A percentile compares a stretch with the other conserved stretches of the same genome.
These are phyloP conservation scores for Naganishia antarctica DNA, from an alignment of 768 basidiomycete species.

Conservation along the genomic window DNA sequence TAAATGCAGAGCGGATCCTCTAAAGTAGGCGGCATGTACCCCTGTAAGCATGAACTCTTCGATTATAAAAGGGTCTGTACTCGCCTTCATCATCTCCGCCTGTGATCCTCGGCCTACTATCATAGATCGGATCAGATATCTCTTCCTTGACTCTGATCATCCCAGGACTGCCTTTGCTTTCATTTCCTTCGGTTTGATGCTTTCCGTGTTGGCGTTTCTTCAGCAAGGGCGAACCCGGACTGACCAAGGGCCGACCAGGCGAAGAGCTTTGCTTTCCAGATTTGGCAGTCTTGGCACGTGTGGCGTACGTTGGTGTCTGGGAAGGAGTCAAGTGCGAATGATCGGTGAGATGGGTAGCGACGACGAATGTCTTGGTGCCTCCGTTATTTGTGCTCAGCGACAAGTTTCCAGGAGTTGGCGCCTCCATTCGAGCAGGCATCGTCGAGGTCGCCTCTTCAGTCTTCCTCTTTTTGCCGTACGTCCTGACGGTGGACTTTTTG, in stretches of 20 bases:
- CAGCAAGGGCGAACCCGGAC: not conserved
- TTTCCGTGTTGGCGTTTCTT: not conserved
- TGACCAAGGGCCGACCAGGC: not conserved
- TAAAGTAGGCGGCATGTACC: not conserved
- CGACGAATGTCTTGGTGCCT: too few relatives aligned
- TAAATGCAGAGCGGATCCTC: slow-evolving; percentile 13
- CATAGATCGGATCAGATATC: not conserved
- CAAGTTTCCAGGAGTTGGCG: not conserved
- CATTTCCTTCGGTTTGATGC: not conserved
- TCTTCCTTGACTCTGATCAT: slow-evolving; percentile 14
- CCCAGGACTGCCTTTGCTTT: not conserved
- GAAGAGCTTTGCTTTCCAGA: not conserved
- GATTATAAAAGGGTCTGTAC: not conserved
- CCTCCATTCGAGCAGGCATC: not conserved
- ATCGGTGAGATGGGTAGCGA: not conserved
- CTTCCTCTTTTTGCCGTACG: not conserved
- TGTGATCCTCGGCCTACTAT: slow-evolving; percentile 6
- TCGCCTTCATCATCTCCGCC: slow-evolving; percentile 19
- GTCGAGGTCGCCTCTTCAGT: not conserved
- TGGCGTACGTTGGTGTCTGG: not conserved
- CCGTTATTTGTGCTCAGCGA: too few relatives aligned
- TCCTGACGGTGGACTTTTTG: not conserved
- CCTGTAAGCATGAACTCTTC: slow-evolving; percentile 19
- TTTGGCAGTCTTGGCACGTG: not conserved
- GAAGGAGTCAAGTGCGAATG: not conserved